These are phyloP conservation scores for Exserohilum rostratum DNA, from an alignment of 2,329 filamentous ascomycete genomes.

Conservation along the genomic window DNA sequence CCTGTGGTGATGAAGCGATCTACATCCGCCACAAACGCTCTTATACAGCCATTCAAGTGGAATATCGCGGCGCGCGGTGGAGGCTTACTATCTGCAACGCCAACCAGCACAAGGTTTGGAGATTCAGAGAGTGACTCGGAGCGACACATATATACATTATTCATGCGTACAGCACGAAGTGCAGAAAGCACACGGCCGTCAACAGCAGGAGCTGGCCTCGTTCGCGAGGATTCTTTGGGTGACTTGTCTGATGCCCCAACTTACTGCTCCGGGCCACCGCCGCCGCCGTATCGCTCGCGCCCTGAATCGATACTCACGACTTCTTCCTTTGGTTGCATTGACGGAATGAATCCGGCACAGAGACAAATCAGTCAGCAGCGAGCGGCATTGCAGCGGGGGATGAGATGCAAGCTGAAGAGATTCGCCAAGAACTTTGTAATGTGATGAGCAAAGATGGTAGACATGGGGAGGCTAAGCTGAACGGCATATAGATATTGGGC, in stretches of 20 bases:
- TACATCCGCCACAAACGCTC: conserved; percentile 11
- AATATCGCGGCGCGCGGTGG: conserved; percentile 8
- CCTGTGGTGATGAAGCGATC: conserved; percentile 17
- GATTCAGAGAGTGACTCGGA: conserved; percentile 24
- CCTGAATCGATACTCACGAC: conserved; percentile 38
- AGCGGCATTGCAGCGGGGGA: conserved; percentile 25
- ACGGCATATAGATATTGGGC: too few species aligned
- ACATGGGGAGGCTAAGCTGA: background rate
- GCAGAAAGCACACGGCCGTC: conserved; percentile 21
- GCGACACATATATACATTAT: conserved; percentile 21
- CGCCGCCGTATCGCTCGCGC: conserved; percentile 44
- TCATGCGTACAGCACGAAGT: conserved; percentile 14
- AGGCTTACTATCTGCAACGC: conserved; percentile 8
- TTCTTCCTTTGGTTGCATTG: conserved; percentile 46
- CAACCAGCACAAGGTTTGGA: conserved; percentile 17
- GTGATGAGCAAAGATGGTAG: conserved; percentile 9
- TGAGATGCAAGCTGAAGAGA: conserved; percentile 38
- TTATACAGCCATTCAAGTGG: conserved; percentile 10
- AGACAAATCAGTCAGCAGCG: conserved; percentile 36
- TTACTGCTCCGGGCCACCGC: conserved; percentile 39
- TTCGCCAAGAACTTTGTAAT: conserved; percentile 31
- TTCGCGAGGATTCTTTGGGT: conserved; percentile 39
- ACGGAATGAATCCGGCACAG: conserved; percentile 38
- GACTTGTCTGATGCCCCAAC: conserved; percentile 43
- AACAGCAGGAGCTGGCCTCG: conserved; percentile 20